Conservation (phyloP, 2,329 filamentous ascomycete genomes). For the Fusarium sp. region DNA sequence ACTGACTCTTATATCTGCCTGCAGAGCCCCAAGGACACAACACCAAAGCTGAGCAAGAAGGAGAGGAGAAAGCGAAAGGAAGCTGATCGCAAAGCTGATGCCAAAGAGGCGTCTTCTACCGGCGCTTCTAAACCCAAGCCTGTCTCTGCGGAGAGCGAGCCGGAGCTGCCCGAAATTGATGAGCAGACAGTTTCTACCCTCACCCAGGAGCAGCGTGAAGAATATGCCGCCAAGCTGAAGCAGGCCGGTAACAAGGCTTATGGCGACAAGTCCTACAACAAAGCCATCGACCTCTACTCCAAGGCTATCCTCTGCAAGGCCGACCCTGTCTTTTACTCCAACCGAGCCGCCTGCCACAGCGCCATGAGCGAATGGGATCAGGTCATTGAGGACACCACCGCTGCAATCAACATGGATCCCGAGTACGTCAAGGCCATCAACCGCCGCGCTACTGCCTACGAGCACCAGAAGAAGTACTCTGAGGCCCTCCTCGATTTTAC, state of each 20-base stretch:
- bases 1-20: slow-evolving; percentile 27
- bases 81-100: slow-evolving; percentile 68
- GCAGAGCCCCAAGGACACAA: slow-evolving; percentile 60
- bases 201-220: slow-evolving; percentile 77
- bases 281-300: slow-evolving; percentile 93
- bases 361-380: slow-evolving; percentile 93
- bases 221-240: slow-evolving; percentile 92
- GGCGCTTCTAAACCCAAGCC: slow-evolving; percentile 58
- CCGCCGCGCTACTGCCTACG: slow-evolving; percentile 94
- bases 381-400: slow-evolving; percentile 96
- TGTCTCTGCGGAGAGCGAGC: slow-evolving; percentile 66
- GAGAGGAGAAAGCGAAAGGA: slow-evolving; percentile 90
- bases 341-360: slow-evolving; percentile 97
- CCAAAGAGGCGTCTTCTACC: slow-evolving; percentile 52
- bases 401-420: slow-evolving; percentile 90
- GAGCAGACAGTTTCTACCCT: slow-evolving; percentile 65
- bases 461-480: slow-evolving; percentile 89
- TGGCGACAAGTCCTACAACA: slow-evolving; percentile 91
- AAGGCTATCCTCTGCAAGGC: slow-evolving; percentile 97
- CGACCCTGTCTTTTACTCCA: slow-evolving; percentile 98
- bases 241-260: slow-evolving; percentile 97
- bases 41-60: slow-evolving; percentile 87
- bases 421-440: slow-evolving; percentile 99
- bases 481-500: slow-evolving; percentile 98
- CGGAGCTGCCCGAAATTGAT: slow-evolving; percentile 76